Conservation (phyloP, 768 basidiomycete genomes). For the Pulveroboletus frians region DNA sequence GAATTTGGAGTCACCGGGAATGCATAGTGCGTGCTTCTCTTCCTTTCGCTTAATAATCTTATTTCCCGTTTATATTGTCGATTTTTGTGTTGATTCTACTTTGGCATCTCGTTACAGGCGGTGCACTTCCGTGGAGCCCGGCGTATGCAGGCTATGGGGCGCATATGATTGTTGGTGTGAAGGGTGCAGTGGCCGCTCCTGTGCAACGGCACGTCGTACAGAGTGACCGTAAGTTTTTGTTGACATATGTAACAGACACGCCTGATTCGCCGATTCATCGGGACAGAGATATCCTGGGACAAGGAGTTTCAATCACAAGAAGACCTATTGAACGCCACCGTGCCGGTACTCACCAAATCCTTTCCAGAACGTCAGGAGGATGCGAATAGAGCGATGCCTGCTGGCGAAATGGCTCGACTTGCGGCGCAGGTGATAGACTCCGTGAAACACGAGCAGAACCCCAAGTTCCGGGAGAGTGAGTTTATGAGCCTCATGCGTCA, state of each 20-base stretch:
- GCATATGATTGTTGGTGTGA: conserved; percentile 35
- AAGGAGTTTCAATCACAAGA: conserved; percentile 60
- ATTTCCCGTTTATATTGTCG: neutral
- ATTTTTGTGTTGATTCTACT: neutral
- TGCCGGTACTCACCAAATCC: conserved; percentile 2
- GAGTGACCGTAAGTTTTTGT: conserved; percentile 40
- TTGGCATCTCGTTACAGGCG: conserved; percentile 23
- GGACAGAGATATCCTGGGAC: conserved; percentile 46
- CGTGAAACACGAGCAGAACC: conserved; percentile 69
- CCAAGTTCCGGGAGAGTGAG: conserved; percentile 79
- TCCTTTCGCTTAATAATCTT: neutral
- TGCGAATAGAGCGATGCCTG: conserved; percentile 25
- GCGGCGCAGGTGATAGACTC: conserved; percentile 74
- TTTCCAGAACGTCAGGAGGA: conserved; percentile 8
- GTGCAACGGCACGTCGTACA: conserved; percentile 25
- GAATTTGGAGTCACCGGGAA: conserved; percentile 1
- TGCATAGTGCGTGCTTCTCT: conserved; percentile 13
- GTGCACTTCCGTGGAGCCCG: conserved; percentile 38
- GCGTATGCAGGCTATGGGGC: conserved; percentile 34
- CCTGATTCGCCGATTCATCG: neutral
- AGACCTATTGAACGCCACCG: conserved; percentile 29
- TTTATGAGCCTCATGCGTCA: conserved; percentile 86
- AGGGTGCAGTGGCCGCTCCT: conserved; percentile 12
- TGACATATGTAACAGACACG: neutral
- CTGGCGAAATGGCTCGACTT: conserved; percentile 73